phyloP scores from a whole-genome alignment of 768 basidiomycete genomes.

The Termitomyces sp. region DNA sequence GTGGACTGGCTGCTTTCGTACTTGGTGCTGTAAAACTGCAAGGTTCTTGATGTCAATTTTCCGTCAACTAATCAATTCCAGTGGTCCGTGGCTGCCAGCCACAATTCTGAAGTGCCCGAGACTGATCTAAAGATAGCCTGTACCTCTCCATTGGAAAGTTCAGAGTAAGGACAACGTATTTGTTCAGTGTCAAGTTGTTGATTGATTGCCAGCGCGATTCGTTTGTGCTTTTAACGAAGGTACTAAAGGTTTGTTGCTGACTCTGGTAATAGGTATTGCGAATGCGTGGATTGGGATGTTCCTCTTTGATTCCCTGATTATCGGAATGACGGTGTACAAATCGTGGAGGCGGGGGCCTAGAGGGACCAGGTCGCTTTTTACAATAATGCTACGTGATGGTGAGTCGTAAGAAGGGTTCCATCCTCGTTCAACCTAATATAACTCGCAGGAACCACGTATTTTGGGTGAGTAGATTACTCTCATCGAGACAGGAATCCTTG shows the following conservation, averaged over 20 bases:
- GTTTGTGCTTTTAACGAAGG: slow-evolving; percentile 4
- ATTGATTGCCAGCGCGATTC: slow-evolving; percentile 10
- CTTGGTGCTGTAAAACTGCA: slow-evolving; percentile 21
- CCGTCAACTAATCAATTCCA: not conserved
- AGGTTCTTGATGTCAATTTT: too few relatives aligned
- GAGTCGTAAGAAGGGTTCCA: not conserved
- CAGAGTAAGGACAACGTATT: slow-evolving; percentile 1
- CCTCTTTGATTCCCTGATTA: slow-evolving; percentile 34
- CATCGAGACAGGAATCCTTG: not conserved
- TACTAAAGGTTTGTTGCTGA: not conserved
- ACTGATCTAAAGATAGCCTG: not conserved
- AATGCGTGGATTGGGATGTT: slow-evolving; percentile 35
- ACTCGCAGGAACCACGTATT: slow-evolving; percentile 31
- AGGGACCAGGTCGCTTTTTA: slow-evolving; percentile 20
- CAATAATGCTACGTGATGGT: slow-evolving; percentile 38
- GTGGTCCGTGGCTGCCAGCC: not conserved
- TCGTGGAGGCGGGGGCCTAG: slow-evolving; percentile 21
- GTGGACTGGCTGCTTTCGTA: slow-evolving; percentile 21
- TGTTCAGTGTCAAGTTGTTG: not conserved
- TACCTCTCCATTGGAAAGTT: not conserved
- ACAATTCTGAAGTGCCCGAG: not conserved
- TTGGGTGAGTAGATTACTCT: slow-evolving; percentile 23
- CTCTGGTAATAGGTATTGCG: slow-evolving; percentile 23
- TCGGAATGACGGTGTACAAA: slow-evolving; percentile 35
- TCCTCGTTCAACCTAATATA: not conserved